phyloP scores from a whole-genome alignment of 768 basidiomycete genomes.

The Kwoniella sp. region DNA sequence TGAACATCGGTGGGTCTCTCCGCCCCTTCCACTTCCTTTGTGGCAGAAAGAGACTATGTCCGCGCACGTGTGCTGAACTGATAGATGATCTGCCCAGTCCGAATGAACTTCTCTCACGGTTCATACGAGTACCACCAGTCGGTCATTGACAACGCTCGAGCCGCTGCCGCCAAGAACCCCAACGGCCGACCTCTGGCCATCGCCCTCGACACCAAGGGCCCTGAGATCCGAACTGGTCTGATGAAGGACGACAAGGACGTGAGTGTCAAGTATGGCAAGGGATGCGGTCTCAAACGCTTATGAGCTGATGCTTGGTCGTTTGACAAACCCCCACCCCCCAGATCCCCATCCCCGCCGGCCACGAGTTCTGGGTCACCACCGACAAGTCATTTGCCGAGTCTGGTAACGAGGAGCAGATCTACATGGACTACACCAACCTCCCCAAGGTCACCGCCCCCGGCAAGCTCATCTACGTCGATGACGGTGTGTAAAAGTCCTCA shows the following conservation, averaged over 20 bases:
- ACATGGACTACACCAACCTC: conserved; percentile 92
- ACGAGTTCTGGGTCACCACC: conserved; percentile 88
- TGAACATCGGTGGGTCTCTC: conserved; percentile 83
- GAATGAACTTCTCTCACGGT: conserved; percentile 99
- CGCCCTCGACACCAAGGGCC: conserved; percentile 98
- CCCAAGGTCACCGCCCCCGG: conserved; percentile 96
- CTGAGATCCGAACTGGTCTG: conserved; percentile 95
- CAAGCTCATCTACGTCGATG: conserved; percentile 96
- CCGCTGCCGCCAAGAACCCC: conserved; percentile 71
- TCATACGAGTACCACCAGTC: conserved; percentile 98
- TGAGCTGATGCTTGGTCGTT: background rate
- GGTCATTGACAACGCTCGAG: conserved; percentile 95
- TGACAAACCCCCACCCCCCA: too few species aligned
- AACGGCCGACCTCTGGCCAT: conserved; percentile 91
- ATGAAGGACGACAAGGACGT: conserved; percentile 87
- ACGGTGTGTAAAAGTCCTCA: conserved; percentile 63
- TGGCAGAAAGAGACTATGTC: background rate
- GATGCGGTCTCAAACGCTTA: too few species aligned
- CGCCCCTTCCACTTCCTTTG: background rate
- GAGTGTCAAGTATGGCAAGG: conserved; percentile 47
- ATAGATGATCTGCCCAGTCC: conserved; percentile 64
- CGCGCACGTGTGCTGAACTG: background rate
- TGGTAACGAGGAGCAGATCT: conserved; percentile 83
- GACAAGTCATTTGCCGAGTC: conserved; percentile 76
- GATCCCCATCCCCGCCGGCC: conserved; percentile 83